Conservation (phyloP, 768 basidiomycete species). For the Mycena albidolilacea region DNA sequence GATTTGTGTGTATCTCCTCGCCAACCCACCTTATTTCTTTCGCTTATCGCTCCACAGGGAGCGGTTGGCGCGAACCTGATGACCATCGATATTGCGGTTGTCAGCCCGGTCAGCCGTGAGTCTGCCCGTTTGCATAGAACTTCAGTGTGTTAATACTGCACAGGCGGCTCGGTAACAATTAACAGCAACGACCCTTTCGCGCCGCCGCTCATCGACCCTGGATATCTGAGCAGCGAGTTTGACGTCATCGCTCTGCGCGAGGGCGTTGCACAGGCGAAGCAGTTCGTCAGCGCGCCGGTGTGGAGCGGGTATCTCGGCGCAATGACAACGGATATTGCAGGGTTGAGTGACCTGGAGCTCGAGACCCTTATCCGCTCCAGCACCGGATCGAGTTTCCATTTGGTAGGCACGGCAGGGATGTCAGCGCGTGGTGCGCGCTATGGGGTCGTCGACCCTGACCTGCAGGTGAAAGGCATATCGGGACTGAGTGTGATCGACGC, state of each 20-base stretch:
- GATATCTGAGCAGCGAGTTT: neutral
- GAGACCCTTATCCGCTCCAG: neutral
- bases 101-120: slow-evolving; percentile 22
- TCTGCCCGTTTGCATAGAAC: neutral
- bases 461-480: neutral
- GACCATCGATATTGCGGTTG: neutral
- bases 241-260: slow-evolving; percentile 1
- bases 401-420: slow-evolving; percentile 22
- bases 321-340: neutral
- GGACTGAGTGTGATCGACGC: slow-evolving; percentile 6
- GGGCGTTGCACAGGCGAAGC: neutral
- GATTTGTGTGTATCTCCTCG: neutral
- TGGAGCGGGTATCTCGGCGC: neutral
- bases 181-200: slow-evolving; percentile 10
- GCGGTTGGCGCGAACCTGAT: neutral
- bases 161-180: neutral
- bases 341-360: neutral
- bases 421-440: slow-evolving; percentile 11
- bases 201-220: slow-evolving; percentile 14
- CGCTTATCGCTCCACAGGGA: neutral
- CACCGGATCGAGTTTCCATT: neutral
- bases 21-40: no score
- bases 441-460: slow-evolving; percentile 20
- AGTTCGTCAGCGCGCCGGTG: neutral
- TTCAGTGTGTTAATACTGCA: neutral